Evolutionary conservation across 73 alveolate genomes (phyloP), one percentile per base, ranked within the genome.

Genomic region (Urostyla sp.): DNA sequence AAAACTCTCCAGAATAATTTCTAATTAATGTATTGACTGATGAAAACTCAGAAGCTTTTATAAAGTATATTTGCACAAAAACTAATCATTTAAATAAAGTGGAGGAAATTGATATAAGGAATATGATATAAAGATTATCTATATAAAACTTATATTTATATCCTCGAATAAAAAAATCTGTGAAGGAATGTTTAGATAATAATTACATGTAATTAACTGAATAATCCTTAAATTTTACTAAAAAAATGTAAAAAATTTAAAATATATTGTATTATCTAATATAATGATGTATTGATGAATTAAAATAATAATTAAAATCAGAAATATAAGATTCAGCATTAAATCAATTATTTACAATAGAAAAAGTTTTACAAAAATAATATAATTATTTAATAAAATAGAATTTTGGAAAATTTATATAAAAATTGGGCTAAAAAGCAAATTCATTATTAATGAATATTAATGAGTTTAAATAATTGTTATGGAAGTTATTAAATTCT

Each of bases 21-120:
- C 13, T 80, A 1, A 23, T 54, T 16, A 23, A 61, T 20, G 30
- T 80, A 13, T 44, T 80, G 32, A 80, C 74, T 37, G 51, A 51
- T 34, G 90, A 50, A 23, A 80, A 80, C 27, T 69, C 58, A 2
- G 78, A 67, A 21, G 90, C 84, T 0, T 80, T 80, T 35, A 67
- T 80, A 0, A 80, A 80, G 36, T 80, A 84, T 55, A 44, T 80
- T 15, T 13, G 72, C n/a, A 76, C 44, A 31, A 60, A 59, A 26
- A 58, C 89, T 0, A 34, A 44, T 26, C 81, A 15, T n/a, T 78
- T 10, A 81, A 54, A 15, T 31, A 66, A 46, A 69, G 78, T 30
- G 74, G 80, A n/a, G 50, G 72, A 2, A 59, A 36, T 21, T 27
- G 67, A 58, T 24, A 18, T 78, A 5, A 81, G 61, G 44, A 61